A percentile compares a stretch with the other conserved stretches of the same genome.
Evolutionary conservation across 2,329 filamentous ascomycete species (phyloP).

Genomic region (Aspergillus awamori): DNA sequence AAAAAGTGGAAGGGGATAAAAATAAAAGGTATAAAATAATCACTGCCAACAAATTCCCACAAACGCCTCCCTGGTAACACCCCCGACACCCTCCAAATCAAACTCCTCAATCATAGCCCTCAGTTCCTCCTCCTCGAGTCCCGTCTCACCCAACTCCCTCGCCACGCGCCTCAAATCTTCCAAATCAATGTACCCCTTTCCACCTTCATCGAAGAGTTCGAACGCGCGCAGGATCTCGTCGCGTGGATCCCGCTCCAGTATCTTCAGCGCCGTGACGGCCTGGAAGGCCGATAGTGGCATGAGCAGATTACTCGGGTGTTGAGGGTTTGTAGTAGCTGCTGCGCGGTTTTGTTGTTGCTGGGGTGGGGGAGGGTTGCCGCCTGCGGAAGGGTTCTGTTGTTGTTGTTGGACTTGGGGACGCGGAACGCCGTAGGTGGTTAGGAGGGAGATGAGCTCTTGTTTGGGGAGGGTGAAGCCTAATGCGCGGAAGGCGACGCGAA

Average conservation of each 20-base stretch:
- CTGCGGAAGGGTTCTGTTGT: constrained; percentile 29
- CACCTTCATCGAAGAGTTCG: constrained; percentile 86
- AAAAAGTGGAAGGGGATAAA: neutral
- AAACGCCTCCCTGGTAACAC: constrained; percentile 66
- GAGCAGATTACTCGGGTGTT: constrained; percentile 67
- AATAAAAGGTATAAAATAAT: constrained; percentile 19
- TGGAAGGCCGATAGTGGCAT: constrained; percentile 75
- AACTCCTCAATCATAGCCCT: constrained; percentile 98
- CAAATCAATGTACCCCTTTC: constrained; percentile 87
- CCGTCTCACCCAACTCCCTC: constrained; percentile 82
- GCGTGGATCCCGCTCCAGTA: constrained; percentile 78
- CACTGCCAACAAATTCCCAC: constrained; percentile 65
- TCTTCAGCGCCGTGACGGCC: constrained; percentile 75
- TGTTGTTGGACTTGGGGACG: constrained; percentile 58
- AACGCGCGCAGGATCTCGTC: constrained; percentile 93
- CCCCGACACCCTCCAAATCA: constrained; percentile 90
- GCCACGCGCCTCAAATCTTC: constrained; percentile 87
- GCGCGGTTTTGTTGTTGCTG: constrained; percentile 38
- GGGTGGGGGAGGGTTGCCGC: constrained; percentile 36
- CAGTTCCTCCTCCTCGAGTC: constrained; percentile 88
- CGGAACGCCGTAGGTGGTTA: constrained; percentile 78
- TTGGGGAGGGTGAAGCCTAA: constrained; percentile 92
- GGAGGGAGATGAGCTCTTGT: constrained; percentile 76
- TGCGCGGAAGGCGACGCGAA: constrained; percentile 93
- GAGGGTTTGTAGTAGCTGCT: constrained; percentile 50